Conservation (phyloP, 1,284 basidiomycete genomes). For the Violaceomyces palustris region DNA sequence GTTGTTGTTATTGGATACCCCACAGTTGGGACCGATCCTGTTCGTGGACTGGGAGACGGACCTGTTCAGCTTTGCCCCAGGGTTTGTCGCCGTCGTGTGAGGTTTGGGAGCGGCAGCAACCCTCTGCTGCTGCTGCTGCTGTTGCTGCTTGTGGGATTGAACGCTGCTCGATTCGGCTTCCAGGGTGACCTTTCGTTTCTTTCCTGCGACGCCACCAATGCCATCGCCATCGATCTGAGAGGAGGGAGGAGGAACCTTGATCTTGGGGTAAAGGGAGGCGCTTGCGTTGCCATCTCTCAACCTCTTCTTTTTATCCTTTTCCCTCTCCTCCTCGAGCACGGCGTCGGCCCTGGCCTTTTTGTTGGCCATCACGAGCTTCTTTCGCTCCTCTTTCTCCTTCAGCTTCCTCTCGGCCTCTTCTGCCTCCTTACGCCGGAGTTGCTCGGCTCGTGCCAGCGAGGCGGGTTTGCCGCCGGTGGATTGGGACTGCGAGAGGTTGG, state of each 20-base stretch:
- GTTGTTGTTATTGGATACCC: too few species aligned
- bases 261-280: neutral
- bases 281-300: constrained; percentile 23
- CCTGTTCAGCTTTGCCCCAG: too few species aligned
- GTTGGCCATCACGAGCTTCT: constrained; percentile 23
- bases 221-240: constrained; percentile 15
- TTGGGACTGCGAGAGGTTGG: too few species aligned
- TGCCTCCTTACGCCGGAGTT: constrained; percentile 29
- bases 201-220: constrained; percentile 6
- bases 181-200: too few species aligned
- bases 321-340: constrained; percentile 20
- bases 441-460: constrained; percentile 28
- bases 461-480: constrained; percentile 22
- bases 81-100: too few species aligned
- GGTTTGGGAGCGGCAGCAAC: constrained; percentile 13
- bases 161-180: too few species aligned
- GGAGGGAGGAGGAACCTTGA: constrained; percentile 18
- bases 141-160: constrained; percentile 5
- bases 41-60: too few species aligned
- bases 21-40: too few species aligned
- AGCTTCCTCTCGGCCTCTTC: constrained; percentile 33
- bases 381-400: constrained; percentile 33
- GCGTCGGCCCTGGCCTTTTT: constrained; percentile 26
- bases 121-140: constrained; percentile 6
- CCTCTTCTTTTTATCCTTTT: constrained; percentile 24